phyloP scores from a whole-genome alignment of 108 stramenopile species.

The Nitzschia sp. region DNA sequence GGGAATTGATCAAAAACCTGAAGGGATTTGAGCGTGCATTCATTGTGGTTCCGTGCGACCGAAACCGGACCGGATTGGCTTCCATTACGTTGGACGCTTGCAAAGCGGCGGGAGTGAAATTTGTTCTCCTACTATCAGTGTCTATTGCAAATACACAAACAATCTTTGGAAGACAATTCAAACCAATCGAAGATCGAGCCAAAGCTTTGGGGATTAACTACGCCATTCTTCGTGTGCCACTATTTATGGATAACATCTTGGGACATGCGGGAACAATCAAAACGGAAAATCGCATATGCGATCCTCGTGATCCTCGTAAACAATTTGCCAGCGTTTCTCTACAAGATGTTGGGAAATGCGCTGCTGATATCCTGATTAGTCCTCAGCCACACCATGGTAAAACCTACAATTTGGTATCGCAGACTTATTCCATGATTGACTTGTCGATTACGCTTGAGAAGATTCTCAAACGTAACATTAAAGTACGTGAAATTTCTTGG shows the following conservation, averaged over 20 bases:
- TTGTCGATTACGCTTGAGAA: constrained; percentile 14
- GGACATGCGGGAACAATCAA: constrained; percentile 1
- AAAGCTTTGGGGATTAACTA: constrained; percentile 16
- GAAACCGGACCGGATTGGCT: constrained; percentile 17
- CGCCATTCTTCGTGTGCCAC: constrained; percentile 27
- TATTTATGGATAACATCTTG: constrained; percentile 34
- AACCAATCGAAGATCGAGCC: constrained; percentile 19
- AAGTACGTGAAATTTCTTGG: constrained; percentile 15
- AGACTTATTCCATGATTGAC: constrained; percentile 24
- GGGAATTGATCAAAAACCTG: constrained; percentile 10
- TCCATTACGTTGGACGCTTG: constrained; percentile 30
- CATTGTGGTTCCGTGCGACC: constrained; percentile 24
- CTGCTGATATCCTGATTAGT: constrained; percentile 26
- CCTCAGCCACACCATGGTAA: constrained; percentile 5
- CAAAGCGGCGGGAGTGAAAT: constrained; percentile 28
- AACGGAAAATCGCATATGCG: constrained; percentile 8
- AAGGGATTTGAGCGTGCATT: constrained; percentile 26
- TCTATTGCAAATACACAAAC: constrained; percentile 27
- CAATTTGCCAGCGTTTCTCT: constrained; percentile 12
- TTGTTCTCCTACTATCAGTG: constrained; percentile 24
- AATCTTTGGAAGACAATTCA: constrained; percentile 33
- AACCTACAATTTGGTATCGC: constrained; percentile 34
- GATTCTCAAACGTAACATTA: constrained; percentile 1
- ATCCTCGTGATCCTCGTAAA: constrained; percentile 18
- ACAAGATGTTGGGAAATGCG: constrained; percentile 26